A percentile compares a stretch with the other conserved stretches of the same genome.
phyloP scores from a whole-genome alignment of 202 grass and related monocot species.

The Musa balbisiana region DNA sequence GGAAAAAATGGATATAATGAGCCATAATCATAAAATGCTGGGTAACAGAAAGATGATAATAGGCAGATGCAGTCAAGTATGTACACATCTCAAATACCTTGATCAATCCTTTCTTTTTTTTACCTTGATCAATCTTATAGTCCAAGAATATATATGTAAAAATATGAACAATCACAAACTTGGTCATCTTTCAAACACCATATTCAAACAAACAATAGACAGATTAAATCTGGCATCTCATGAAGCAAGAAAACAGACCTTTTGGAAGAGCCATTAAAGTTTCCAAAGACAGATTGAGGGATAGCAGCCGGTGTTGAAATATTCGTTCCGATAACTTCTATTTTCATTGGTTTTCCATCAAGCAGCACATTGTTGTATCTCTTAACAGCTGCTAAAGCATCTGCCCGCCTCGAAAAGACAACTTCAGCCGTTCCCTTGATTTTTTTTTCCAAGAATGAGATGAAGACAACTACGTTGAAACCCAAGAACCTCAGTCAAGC shows the following conservation, averaged over 20 bases:
- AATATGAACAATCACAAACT: too few species aligned
- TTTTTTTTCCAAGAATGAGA: not conserved
- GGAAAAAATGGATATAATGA: too few species aligned
- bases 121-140: too few species aligned
- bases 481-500: not conserved
- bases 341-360: slow-evolving; percentile 12
- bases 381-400: slow-evolving; percentile 1
- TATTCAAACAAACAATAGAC: not conserved
- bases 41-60: too few species aligned
- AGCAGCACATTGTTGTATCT: slow-evolving; percentile 7
- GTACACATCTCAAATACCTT: too few species aligned
- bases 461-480: not conserved
- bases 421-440: slow-evolving; percentile 7
- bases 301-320: not conserved
- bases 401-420: slow-evolving; percentile 1
- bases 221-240: not conserved
- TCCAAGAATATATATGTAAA: too few species aligned
- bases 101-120: too few species aligned
- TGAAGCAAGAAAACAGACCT: not conserved
- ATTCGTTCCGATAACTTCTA: not conserved
- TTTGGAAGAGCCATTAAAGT: not conserved
- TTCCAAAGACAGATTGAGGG: not conserved
- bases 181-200: not conserved
- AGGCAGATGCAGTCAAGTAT: too few species aligned
- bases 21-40: too few species aligned